Conservation (phyloP, 2,329 filamentous ascomycete species). For the Dothistroma pini region DNA sequence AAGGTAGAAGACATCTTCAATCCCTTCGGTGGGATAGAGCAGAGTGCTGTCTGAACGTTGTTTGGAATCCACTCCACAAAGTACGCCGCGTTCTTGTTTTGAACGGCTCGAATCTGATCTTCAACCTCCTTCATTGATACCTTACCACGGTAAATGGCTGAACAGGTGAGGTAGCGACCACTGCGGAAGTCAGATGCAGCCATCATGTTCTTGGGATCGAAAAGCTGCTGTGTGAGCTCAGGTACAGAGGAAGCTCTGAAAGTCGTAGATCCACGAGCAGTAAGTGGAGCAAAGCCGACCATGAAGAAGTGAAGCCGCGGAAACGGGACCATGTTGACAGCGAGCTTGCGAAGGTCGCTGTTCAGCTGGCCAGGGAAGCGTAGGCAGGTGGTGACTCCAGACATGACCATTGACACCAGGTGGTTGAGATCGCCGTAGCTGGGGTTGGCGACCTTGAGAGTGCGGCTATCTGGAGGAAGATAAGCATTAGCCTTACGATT, state of each 20-base stretch:
- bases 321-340: conserved; percentile 99
- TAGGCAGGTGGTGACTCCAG: conserved; percentile 95
- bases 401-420: conserved; percentile 99
- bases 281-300: conserved; percentile 98
- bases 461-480: conserved; percentile 54
- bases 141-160: conserved; percentile 99
- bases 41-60: conserved; percentile 99
- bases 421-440: conserved; percentile 99
- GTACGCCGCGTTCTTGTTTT: conserved; percentile 99
- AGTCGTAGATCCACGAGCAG: conserved; percentile 83
- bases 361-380: conserved; percentile 99
- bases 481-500: background rate
- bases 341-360: conserved; percentile 98
- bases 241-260: conserved; percentile 98
- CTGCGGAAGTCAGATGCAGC: conserved; percentile 99
- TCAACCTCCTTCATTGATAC: conserved; percentile 99
- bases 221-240: conserved; percentile 99
- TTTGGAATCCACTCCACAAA: conserved; percentile 99
- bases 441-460: conserved; percentile 96
- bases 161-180: conserved; percentile 99
- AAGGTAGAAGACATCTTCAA: conserved; percentile 99
- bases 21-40: conserved; percentile 95
- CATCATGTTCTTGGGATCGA: conserved; percentile 99
- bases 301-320: conserved; percentile 99
- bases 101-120: conserved; percentile 99